Evolutionary conservation across 2,329 filamentous ascomycete genomes (phyloP).

Genomic region (Trichoderma polysporum): DNA sequence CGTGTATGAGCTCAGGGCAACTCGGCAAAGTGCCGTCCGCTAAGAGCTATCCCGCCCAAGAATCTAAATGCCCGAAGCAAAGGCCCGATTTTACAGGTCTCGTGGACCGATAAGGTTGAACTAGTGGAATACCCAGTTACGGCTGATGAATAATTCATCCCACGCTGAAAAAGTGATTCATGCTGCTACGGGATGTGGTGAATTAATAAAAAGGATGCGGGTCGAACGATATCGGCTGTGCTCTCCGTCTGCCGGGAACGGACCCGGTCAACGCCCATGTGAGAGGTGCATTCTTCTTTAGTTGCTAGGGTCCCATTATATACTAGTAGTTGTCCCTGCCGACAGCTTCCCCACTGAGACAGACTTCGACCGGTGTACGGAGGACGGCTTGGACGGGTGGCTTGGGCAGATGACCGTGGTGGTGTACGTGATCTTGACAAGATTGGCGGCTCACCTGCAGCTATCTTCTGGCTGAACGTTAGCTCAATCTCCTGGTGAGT

Average conservation of each 20-base stretch:
- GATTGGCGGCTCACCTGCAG: constrained; percentile 9
- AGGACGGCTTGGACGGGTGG: background rate
- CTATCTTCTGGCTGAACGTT: background rate
- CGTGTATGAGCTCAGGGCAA: background rate
- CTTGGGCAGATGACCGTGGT: background rate
- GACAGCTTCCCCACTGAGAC: background rate
- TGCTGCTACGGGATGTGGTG: background rate
- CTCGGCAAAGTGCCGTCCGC: background rate
- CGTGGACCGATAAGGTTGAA: constrained; percentile 8
- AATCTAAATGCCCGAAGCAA: background rate
- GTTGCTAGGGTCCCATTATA: background rate
- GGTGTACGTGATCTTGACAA: constrained; percentile 11
- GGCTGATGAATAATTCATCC: background rate
- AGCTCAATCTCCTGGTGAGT: background rate
- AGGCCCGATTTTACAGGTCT: constrained; percentile 16
- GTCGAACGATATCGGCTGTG: constrained; percentile 16
- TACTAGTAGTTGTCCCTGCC: background rate
- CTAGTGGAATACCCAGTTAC: constrained; percentile 15
- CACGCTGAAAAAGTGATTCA: too few species aligned
- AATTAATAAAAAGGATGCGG: background rate
- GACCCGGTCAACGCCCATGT: background rate
- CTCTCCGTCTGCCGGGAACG: background rate
- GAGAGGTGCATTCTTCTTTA: background rate
- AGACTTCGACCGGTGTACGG: background rate
- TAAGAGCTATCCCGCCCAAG: background rate